Evolutionary conservation across 1,284 basidiomycete genomes (phyloP), one percentile per base, ranked within the genome.

Genomic region (Takashimella koratensis): DNA sequence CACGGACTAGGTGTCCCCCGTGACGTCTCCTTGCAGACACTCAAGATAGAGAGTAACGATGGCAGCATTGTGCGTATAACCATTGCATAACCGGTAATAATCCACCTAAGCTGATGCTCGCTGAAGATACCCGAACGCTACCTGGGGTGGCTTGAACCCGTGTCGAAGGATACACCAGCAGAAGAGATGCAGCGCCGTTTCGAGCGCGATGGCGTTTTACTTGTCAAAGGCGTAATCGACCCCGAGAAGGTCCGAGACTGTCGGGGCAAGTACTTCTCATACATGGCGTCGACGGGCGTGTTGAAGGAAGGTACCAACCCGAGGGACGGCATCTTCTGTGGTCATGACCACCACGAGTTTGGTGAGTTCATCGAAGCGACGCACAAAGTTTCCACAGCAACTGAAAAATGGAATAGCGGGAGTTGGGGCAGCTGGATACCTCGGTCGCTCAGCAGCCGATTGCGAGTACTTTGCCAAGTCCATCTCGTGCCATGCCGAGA

Each of bases 171-270:
- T n/a, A 52, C 58, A 10, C 49, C 58, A 5, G 47, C 47, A n/a
- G 46, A 49, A 22, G 49, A 54, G 26, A 51, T 59, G 6, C 54
- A 54, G 19, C 49, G 45, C 6, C 47, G 23, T n/a, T 59, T 56
- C 41, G 47, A 56, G 21, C 54, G 54, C 24, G 54, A 59, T 46
- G 58, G 58, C 21, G 58, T 59, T 2, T 49, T 59, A 11, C 58
- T 56, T 25, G 21, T 59, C 49, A 36, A 36, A 8, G 58, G 58
- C 23, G 24, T 59, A 3, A 51, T 59, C 8, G 40, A 44, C 1
- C 36, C 48, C n/a, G 49, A 54, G 12, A 36, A 56, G 5, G 54
- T 56, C 4, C 22, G 54, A n/a, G 24, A 39, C 4, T 36, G 30
- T 1, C 45, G 57, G 16, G n/a, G 30, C n/a, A 21, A 42, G 52